Evolutionary conservation across 345 rosid species (phyloP).

Genomic region (Angophora floribunda): DNA sequence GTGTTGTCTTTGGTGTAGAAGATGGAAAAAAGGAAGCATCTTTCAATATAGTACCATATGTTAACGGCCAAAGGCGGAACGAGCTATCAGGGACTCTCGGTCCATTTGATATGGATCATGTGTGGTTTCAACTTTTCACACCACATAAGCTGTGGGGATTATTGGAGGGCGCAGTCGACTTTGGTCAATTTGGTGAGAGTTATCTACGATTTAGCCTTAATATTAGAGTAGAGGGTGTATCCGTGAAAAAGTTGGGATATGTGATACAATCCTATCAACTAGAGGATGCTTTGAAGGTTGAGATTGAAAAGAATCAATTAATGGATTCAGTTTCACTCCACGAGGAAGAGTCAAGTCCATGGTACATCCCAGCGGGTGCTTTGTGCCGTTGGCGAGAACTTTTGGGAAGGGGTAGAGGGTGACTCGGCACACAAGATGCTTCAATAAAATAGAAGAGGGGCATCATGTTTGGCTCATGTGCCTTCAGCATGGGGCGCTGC

Average conservation of each 20-base stretch:
- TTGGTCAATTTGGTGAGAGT: neutral
- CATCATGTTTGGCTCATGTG: no score
- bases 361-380: no score
- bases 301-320: neutral
- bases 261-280: neutral
- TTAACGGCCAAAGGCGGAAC: neutral
- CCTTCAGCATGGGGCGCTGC: no score
- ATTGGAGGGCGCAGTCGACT: neutral
- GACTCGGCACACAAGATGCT: no score
- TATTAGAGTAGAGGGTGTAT: neutral
- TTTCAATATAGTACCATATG: neutral
- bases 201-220: neutral
- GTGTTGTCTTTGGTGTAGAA: neutral
- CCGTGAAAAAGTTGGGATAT: neutral
- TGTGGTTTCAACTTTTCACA: neutral
- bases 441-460: no score
- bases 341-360: neutral
- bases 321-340: neutral
- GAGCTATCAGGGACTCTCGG: neutral
- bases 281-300: neutral
- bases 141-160: neutral
- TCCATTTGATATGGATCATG: neutral
- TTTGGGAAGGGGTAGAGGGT: no score
- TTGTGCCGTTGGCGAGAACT: no score
- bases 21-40: neutral